A percentile compares a stretch with the other conserved stretches of the same genome.
These are phyloP conservation scores for Sphaerulina musiva DNA, from an alignment of 2,329 filamentous ascomycete genomes.

Conservation along the genomic window DNA sequence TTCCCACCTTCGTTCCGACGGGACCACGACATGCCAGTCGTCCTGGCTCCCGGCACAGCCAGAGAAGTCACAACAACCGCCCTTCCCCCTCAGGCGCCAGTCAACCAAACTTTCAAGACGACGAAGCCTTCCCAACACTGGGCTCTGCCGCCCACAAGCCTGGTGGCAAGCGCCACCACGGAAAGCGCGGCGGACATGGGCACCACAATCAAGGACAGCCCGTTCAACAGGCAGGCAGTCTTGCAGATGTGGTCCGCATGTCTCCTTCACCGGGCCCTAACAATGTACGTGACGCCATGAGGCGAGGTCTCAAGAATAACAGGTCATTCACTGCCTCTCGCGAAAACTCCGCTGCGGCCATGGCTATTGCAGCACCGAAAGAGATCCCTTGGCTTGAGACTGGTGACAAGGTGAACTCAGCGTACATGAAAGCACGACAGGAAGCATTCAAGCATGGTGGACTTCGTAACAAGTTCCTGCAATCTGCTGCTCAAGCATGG, in stretches of 20 bases:
- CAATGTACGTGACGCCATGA: slow-evolving; percentile 47
- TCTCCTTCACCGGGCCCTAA: slow-evolving; percentile 65
- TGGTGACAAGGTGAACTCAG: slow-evolving; percentile 80
- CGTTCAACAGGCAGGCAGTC: slow-evolving; percentile 65
- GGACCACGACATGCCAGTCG: slow-evolving; percentile 46
- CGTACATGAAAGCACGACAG: slow-evolving; percentile 88
- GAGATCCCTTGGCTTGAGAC: slow-evolving; percentile 97
- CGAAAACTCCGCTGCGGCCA: slow-evolving; percentile 74
- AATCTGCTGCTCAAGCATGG: slow-evolving; percentile 96
- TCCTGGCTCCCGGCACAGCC: slow-evolving; percentile 74
- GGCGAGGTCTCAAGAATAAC: slow-evolving; percentile 53
- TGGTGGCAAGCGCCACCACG: slow-evolving; percentile 78
- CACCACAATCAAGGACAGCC: slow-evolving; percentile 59
- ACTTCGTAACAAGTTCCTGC: slow-evolving; percentile 91
- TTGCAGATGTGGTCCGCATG: slow-evolving; percentile 95
- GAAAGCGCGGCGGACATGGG: slow-evolving; percentile 78
- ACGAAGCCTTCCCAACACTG: slow-evolving; percentile 87
- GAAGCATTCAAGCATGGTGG: slow-evolving; percentile 97
- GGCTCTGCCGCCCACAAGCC: slow-evolving; percentile 68
- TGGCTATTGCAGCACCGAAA: slow-evolving; percentile 78
- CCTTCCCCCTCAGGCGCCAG: slow-evolving; percentile 48
- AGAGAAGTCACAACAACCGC: slow-evolving; percentile 63
- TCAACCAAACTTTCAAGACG: slow-evolving; percentile 69
- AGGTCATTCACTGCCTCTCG: slow-evolving; percentile 57
- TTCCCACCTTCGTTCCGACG: slow-evolving; percentile 52